phyloP scores from a whole-genome alignment of 2,329 filamentous ascomycete genomes.

The Neofusicoccum sp. region DNA sequence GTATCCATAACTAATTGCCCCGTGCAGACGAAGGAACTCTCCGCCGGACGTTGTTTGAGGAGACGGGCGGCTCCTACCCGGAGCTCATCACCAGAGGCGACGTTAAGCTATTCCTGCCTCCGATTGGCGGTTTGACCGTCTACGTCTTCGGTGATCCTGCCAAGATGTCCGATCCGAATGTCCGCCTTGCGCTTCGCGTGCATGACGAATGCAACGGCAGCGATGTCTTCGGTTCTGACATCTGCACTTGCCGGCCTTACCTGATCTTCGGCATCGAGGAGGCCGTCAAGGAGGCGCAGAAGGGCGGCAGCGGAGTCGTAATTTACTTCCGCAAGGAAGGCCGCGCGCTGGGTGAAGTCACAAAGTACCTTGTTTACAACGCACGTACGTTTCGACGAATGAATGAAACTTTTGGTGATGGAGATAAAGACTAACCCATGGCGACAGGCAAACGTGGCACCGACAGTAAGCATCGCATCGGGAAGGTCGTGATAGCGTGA shows the following conservation, averaged over 20 bases:
- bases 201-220: slow-evolving; percentile 92
- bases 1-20: slow-evolving; percentile 3
- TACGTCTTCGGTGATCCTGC: slow-evolving; percentile 96
- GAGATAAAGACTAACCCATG: not conserved
- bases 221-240: slow-evolving; percentile 96
- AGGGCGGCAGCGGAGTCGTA: slow-evolving; percentile 87
- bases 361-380: slow-evolving; percentile 82
- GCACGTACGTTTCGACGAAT: slow-evolving; percentile 40
- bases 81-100: slow-evolving; percentile 93
- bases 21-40: slow-evolving; percentile 76
- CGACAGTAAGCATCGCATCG: slow-evolving; percentile 47
- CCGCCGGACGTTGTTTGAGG: slow-evolving; percentile 84
- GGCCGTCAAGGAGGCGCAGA: slow-evolving; percentile 94
- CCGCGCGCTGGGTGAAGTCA: slow-evolving; percentile 89
- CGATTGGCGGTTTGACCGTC: slow-evolving; percentile 91
- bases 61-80: slow-evolving; percentile 93
- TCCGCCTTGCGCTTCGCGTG: slow-evolving; percentile 77
- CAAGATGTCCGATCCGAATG: slow-evolving; percentile 85
- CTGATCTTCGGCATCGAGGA: slow-evolving; percentile 97
- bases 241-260: slow-evolving; percentile 94
- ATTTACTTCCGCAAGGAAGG: slow-evolving; percentile 99
- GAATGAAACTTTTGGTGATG: not conserved
- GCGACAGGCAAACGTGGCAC: slow-evolving; percentile 63
- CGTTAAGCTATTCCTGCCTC: slow-evolving; percentile 92
- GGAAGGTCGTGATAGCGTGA: slow-evolving; percentile 6